Conservation (phyloP, 2,329 filamentous ascomycete genomes). For the Clarireedia paspali region DNA sequence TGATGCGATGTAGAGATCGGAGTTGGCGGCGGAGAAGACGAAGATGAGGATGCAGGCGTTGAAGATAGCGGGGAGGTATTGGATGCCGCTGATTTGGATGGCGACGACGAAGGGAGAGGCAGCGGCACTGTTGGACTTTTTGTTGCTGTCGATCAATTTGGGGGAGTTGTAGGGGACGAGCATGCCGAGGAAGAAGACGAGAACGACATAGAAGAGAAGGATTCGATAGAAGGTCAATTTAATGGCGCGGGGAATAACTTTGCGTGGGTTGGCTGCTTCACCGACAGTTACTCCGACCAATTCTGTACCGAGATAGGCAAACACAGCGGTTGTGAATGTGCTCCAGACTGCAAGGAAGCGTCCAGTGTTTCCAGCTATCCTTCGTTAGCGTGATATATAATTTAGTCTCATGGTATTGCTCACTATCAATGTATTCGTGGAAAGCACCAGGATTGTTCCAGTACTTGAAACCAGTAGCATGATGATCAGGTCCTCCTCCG, state of each 20-base stretch:
- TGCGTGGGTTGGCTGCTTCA: conserved; percentile 55
- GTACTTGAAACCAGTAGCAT: conserved; percentile 42
- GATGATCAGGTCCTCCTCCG: conserved; percentile 54
- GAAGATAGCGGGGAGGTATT: conserved; percentile 57
- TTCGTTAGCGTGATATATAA: conserved; percentile 28
- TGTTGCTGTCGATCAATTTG: conserved; percentile 43
- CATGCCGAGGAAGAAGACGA: conserved; percentile 51
- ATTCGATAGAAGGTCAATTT: conserved; percentile 54
- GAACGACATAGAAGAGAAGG: conserved; percentile 54
- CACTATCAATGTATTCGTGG: conserved; percentile 30
- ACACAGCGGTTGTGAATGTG: conserved; percentile 42
- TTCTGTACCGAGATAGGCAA: conserved; percentile 57
- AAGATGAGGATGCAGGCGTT: conserved; percentile 63
- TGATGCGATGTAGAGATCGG: conserved; percentile 56
- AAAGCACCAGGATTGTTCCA: conserved; percentile 40
- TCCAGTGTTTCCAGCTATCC: conserved; percentile 34
- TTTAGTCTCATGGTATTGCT: neutral
- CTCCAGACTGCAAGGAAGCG: conserved; percentile 53
- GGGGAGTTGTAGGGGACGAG: conserved; percentile 57
- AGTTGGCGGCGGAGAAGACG: conserved; percentile 55
- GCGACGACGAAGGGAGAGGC: conserved; percentile 47
- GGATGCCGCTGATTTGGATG: conserved; percentile 58
- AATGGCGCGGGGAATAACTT: conserved; percentile 58
- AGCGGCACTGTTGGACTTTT: conserved; percentile 30
- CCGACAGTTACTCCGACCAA: conserved; percentile 54